Evolutionary conservation across 2,329 filamentous ascomycete species (phyloP).

Genomic region (Ceratocystiopsis sp.): DNA sequence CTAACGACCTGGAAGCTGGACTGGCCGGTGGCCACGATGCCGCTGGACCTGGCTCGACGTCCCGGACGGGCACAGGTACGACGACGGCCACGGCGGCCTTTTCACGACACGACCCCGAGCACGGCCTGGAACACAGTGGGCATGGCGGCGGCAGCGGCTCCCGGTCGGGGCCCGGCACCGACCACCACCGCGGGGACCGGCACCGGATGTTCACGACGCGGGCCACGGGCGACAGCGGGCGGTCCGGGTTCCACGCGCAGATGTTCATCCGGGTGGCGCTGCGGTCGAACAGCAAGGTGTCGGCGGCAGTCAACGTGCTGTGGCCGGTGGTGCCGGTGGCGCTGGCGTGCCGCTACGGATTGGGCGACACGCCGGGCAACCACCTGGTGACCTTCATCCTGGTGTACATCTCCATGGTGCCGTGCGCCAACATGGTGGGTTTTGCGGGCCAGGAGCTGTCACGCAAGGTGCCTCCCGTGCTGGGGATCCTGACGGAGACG

Average conservation of each 20-base stretch:
- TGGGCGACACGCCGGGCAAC: slow-evolving; percentile 16
- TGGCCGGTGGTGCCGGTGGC: slow-evolving; percentile 62
- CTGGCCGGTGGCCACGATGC: not conserved
- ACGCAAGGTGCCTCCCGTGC: slow-evolving; percentile 58
- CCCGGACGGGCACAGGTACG: not conserved
- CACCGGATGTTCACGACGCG: slow-evolving; percentile 7
- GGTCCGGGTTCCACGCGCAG: slow-evolving; percentile 44
- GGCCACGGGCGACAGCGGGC: slow-evolving; percentile 46
- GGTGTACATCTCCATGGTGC: slow-evolving; percentile 63
- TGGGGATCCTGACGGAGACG: slow-evolving; percentile 44
- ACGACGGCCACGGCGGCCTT: not conserved
- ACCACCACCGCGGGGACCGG: not conserved
- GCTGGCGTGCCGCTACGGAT: slow-evolving; percentile 38
- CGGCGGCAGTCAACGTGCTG: slow-evolving; percentile 49
- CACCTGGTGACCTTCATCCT: slow-evolving; percentile 51
- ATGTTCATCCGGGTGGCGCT: slow-evolving; percentile 48
- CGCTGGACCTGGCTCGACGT: no score
- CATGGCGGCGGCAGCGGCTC: no score
- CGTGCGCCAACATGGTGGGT: slow-evolving; percentile 57
- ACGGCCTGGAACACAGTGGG: no score
- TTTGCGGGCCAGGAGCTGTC: slow-evolving; percentile 58
- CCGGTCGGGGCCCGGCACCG: not conserved
- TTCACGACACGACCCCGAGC: no score
- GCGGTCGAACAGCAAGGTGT: slow-evolving; percentile 44
- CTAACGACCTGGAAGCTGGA: not conserved